Evolutionary conservation across 228 moss, liverwort and hornwort genomes (phyloP).

Genomic region (Sphagnum fallax): DNA sequence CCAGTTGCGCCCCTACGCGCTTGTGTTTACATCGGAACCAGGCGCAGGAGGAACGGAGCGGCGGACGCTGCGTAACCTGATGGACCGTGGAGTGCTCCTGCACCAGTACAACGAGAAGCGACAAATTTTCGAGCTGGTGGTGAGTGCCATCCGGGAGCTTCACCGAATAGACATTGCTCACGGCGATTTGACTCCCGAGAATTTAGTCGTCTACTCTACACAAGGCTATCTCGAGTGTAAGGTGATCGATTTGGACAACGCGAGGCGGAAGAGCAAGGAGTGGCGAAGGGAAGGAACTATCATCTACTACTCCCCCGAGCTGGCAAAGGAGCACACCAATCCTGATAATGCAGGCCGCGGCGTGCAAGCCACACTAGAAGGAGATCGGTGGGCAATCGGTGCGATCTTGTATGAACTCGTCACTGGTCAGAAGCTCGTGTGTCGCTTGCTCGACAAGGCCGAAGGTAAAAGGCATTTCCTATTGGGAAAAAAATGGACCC

Average conservation of each 20-base stretch:
- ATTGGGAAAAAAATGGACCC: no score
- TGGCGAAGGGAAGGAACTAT: slow-evolving; percentile 1
- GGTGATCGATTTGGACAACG: slow-evolving; percentile 5
- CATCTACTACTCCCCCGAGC: slow-evolving; percentile 3
- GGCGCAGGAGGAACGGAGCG: slow-evolving; percentile 1
- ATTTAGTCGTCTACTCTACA: neutral
- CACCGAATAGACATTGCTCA: neutral
- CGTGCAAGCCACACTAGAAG: slow-evolving; percentile 2
- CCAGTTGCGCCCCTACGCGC: neutral
- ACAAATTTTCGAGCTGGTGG: neutral
- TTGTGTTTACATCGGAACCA: neutral
- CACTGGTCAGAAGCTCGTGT: slow-evolving; percentile 1
- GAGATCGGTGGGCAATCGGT: slow-evolving; percentile 4
- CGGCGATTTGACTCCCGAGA: slow-evolving; percentile 2
- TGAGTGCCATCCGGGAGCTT: neutral
- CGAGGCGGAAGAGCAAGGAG: neutral
- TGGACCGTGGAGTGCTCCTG: neutral
- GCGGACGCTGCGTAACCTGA: neutral
- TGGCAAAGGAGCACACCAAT: slow-evolving; percentile 1
- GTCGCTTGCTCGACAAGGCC: neutral
- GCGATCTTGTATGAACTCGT: slow-evolving; percentile 2
- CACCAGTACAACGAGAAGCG: slow-evolving; percentile 4
- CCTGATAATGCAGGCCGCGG: neutral
- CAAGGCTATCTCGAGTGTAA: neutral
- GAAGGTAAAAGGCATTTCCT: neutral